Conservation (phyloP, 305 asterid species). For the Solanum hybrid region DNA sequence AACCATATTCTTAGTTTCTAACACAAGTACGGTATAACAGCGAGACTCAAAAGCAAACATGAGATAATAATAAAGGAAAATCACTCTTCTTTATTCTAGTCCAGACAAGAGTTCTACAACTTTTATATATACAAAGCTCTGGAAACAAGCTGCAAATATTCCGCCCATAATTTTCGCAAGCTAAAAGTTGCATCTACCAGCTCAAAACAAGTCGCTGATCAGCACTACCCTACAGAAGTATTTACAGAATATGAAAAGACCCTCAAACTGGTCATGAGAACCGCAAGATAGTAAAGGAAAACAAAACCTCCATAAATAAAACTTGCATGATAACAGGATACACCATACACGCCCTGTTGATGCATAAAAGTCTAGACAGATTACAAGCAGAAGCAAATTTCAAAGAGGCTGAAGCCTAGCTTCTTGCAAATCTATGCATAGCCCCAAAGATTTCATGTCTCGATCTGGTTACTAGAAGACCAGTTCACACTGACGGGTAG, state of each 20-base stretch:
- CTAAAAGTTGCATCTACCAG: conserved; percentile 9
- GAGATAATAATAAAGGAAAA: neutral
- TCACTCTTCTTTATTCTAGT: neutral
- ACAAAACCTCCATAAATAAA: neutral
- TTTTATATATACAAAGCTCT: neutral
- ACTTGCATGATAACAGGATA: neutral
- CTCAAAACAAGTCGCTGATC: neutral
- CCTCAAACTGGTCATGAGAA: conserved; percentile 5
- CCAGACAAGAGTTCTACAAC: neutral
- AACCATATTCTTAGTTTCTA: neutral
- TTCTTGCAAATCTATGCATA: neutral
- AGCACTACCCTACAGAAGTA: neutral
- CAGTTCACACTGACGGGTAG: neutral
- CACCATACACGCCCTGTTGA: neutral
- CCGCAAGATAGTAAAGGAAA: neutral
- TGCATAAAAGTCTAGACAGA: neutral
- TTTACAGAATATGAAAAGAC: neutral
- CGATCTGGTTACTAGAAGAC: neutral
- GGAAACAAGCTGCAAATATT: neutral
- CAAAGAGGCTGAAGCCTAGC: neutral
- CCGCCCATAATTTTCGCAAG: neutral
- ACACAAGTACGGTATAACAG: neutral
- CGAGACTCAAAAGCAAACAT: neutral
- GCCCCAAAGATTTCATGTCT: neutral
- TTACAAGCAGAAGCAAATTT: neutral